Base-by-base conservation (phyloP, 306 rosid species). In the Astragalus glycyphyllos region DNA sequence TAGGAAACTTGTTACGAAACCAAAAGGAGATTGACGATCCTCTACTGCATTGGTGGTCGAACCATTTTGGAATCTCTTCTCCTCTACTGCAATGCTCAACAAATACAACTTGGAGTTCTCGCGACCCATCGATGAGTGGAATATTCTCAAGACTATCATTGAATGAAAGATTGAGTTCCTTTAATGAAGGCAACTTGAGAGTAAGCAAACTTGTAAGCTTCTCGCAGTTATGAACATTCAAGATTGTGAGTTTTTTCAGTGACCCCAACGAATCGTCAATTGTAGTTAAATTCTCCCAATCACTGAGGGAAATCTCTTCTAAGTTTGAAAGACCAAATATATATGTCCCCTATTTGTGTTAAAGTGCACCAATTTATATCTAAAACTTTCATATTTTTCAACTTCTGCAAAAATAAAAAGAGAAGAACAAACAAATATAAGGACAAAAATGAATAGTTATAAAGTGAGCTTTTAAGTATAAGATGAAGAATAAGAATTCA, bases 201-300 rank as follows among this genome's bases (percentile, higher is more conserved):
- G 61, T 38, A 11, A 40, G 61, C 26, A 56, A 56, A 29, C 16
- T 5, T 1, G 8, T 11, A n/a, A 62, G 68, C 37, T 42, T 41
- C 0, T 0, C 0, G 11, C 68, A 42, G 0, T 2, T 0, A 0
- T 0, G 0, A 42, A 34, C 37, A 20, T 4, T 8, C 68, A 62
- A 17, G 1, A 35, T 8, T 16, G 2, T 41, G 3, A 62, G 68
- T 42, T 62, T 41, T 41, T 11, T 3, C 8, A 41, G 5, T 0
- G 5, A 14, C 20, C 53, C 53, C 17, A 62, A 4, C 2, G 38
- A 62, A 11, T 20, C 6, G 8, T 62, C 38, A 2, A 62, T 8
- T 62, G 31, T 8, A 2, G 5, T 51, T 50, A 50, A 32, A 49
- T 49, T 8, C 0, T 0, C 0, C 20, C 68, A 62, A 15, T 0